Evolutionary conservation across 306 rosid genomes (phyloP).

Genomic region (Senna tora): DNA sequence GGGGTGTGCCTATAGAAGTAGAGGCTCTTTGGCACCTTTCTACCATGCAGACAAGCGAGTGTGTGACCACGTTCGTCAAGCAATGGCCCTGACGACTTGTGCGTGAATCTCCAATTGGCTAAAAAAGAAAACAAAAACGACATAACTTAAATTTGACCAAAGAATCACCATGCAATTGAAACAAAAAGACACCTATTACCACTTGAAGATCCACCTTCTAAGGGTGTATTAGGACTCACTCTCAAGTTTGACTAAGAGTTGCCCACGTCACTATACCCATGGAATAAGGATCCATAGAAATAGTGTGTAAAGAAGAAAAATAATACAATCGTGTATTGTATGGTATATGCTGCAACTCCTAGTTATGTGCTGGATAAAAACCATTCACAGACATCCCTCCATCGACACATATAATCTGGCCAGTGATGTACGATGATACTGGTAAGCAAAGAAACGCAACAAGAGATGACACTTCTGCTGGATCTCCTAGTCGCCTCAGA

Average conservation of each 20-base stretch:
- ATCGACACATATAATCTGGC: slow-evolving; percentile 75
- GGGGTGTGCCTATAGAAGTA: no score
- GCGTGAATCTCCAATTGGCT: not conserved
- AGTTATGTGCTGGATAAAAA: slow-evolving; percentile 48
- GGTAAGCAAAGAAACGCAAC: slow-evolving; percentile 85
- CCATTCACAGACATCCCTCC: slow-evolving; percentile 82
- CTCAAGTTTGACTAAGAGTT: not conserved
- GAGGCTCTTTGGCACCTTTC: no score
- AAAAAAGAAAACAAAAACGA: no score
- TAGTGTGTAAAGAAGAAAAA: not conserved
- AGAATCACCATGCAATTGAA: not conserved
- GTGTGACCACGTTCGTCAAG: no score
- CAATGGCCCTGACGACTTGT: no score
- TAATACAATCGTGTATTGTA: not conserved
- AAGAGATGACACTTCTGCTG: slow-evolving; percentile 67
- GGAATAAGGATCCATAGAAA: slow-evolving; percentile 15
- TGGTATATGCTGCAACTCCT: slow-evolving; percentile 30
- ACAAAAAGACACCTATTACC: not conserved
- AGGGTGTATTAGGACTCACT: not conserved
- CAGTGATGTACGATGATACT: slow-evolving; percentile 77
- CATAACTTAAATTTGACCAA: no score
- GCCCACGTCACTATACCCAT: not conserved
- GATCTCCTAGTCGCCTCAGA: slow-evolving; percentile 68
- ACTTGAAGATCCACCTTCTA: not conserved
- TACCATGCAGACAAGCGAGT: no score